Conservation (phyloP, 1,139 yeast species). For the Lipomyces yarrowii region DNA sequence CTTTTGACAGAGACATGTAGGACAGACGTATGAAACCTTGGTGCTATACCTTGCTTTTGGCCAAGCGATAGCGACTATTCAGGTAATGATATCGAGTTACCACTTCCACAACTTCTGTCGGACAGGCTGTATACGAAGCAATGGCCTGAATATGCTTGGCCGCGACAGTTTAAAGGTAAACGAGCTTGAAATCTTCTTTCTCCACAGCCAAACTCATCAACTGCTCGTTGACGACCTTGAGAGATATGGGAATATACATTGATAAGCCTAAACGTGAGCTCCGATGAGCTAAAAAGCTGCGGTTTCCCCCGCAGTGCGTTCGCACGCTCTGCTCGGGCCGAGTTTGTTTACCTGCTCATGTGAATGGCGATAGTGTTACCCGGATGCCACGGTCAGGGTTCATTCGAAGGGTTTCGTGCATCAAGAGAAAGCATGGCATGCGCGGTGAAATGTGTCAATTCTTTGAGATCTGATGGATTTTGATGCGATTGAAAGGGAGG, state of each 20-base stretch:
- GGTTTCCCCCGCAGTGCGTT: background rate
- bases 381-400: too few species aligned
- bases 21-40: background rate
- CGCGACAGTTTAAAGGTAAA: background rate
- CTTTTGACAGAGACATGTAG: conserved; percentile 19
- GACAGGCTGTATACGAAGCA: background rate
- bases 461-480: background rate
- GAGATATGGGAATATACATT: background rate
- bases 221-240: background rate
- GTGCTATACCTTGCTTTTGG: background rate
- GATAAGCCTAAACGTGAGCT: background rate
- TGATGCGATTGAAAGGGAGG: background rate
- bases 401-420: too few species aligned
- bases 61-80: background rate
- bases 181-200: background rate
- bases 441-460: background rate
- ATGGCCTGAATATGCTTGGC: background rate
- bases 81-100: background rate
- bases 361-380: too few species aligned
- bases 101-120: background rate
- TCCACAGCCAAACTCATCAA: background rate
- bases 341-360: too few species aligned
- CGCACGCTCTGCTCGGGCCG: background rate
- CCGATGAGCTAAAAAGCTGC: background rate
- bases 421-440: too few species aligned